A percentile compares a stretch with the other conserved stretches of the same genome.
Conservation (phyloP, 2,329 filamentous ascomycete species). For the Colletotrichum karsti region DNA sequence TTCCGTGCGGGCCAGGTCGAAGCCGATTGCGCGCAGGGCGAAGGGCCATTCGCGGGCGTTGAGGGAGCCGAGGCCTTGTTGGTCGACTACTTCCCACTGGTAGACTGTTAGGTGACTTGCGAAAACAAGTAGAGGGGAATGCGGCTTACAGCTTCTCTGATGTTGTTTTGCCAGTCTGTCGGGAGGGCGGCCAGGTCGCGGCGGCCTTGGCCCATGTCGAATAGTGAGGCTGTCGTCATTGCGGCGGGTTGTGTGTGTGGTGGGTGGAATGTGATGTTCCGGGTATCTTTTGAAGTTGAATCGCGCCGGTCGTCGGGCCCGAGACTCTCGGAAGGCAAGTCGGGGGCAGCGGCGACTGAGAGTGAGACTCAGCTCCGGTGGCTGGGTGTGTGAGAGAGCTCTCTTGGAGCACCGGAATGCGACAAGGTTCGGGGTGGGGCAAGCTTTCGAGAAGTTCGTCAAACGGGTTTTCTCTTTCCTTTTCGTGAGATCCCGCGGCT, state of each 20-base stretch:
- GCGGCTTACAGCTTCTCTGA: slow-evolving; percentile 28
- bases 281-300: neutral
- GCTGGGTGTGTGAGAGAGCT: neutral
- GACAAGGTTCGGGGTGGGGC: neutral
- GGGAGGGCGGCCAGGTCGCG: slow-evolving; percentile 27
- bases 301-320: neutral
- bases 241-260: neutral
- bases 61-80: slow-evolving; percentile 92
- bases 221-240: slow-evolving; percentile 28
- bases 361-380: neutral
- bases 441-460: too few species aligned
- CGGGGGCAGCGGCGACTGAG: neutral
- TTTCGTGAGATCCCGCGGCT: slow-evolving; percentile 4
- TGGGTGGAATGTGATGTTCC: neutral
- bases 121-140: neutral
- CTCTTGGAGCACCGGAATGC: too few species aligned
- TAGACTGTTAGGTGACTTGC: neutral
- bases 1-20: slow-evolving; percentile 87
- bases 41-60: slow-evolving; percentile 99
- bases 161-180: slow-evolving; percentile 31
- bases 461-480: neutral
- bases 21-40: slow-evolving; percentile 93
- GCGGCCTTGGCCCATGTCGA: slow-evolving; percentile 29
- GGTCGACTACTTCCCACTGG: slow-evolving; percentile 95
- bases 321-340: neutral